A percentile compares a stretch with the other conserved stretches of the same genome.
Conservation (phyloP, 345 rosid species). For the Erucastrum elatum region DNA sequence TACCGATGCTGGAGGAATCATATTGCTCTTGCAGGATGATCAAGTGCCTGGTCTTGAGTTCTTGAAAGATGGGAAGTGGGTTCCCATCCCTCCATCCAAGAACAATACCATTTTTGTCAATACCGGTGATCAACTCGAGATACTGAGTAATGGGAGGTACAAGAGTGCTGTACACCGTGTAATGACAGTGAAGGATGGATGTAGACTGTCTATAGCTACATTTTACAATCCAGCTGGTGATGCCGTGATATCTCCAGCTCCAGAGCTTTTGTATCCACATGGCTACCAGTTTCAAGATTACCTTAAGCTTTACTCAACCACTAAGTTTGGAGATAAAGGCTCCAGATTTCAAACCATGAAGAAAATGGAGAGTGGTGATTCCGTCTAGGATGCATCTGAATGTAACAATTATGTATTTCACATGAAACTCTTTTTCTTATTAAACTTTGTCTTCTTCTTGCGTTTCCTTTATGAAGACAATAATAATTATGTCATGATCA, state of each 20-base stretch:
- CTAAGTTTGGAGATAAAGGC: slow-evolving; percentile 71
- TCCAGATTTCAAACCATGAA: slow-evolving; percentile 70
- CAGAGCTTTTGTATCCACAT: slow-evolving; percentile 65
- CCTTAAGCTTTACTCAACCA: slow-evolving; percentile 66
- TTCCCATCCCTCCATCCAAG: slow-evolving; percentile 76
- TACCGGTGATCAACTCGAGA: slow-evolving; percentile 82
- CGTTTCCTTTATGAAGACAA: slow-evolving; percentile 21
- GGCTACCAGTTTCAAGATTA: slow-evolving; percentile 68
- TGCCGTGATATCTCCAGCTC: slow-evolving; percentile 73
- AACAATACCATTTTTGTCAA: slow-evolving; percentile 78
- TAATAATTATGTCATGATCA: slow-evolving; percentile 19
- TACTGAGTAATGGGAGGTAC: slow-evolving; percentile 83
- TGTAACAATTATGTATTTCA: neutral
- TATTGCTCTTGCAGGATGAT: slow-evolving; percentile 81
- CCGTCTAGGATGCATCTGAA: slow-evolving; percentile 10
- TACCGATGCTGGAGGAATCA: slow-evolving; percentile 93
- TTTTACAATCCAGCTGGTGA: slow-evolving; percentile 85
- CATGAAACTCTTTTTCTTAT: neutral
- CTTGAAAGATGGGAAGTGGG: slow-evolving; percentile 73
- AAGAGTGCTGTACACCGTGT: slow-evolving; percentile 76
- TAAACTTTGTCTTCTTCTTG: slow-evolving; percentile 11
- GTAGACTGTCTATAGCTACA: slow-evolving; percentile 87
- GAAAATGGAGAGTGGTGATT: slow-evolving; percentile 44
- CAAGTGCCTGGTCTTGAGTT: slow-evolving; percentile 92
- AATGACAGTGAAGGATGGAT: slow-evolving; percentile 66